Conservation (phyloP, 2,329 filamentous ascomycete genomes). For the Pseudocercospora musae region DNA sequence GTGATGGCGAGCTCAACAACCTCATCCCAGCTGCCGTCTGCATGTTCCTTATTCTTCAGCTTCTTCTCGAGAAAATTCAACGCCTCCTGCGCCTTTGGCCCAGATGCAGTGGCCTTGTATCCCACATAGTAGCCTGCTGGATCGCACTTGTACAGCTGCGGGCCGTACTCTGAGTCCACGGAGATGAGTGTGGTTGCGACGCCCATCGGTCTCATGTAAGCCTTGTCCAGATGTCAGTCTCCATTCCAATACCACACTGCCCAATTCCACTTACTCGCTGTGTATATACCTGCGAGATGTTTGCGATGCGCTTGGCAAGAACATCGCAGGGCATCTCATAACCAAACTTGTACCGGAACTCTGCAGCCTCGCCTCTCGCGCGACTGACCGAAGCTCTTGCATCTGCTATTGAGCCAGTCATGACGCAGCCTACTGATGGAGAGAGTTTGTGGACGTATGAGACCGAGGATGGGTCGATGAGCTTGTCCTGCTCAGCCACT, state of each 20-base stretch:
- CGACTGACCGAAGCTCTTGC: slow-evolving; percentile 89
- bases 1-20: slow-evolving; percentile 96
- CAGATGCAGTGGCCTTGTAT: slow-evolving; percentile 96
- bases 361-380: slow-evolving; percentile 90
- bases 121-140: slow-evolving; percentile 97
- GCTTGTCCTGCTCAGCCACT: slow-evolving; percentile 72
- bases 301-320: slow-evolving; percentile 91
- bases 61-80: slow-evolving; percentile 99
- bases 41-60: slow-evolving; percentile 96
- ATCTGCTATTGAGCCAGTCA: slow-evolving; percentile 98
- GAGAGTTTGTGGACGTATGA: slow-evolving; percentile 97
- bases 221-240: slow-evolving; percentile 51
- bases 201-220: slow-evolving; percentile 96
- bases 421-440: slow-evolving; percentile 92
- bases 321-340: slow-evolving; percentile 99
- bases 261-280: slow-evolving; percentile 66
- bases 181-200: slow-evolving; percentile 95
- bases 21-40: slow-evolving; percentile 91
- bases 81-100: slow-evolving; percentile 97
- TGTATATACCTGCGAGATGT: slow-evolving; percentile 99
- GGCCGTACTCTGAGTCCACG: slow-evolving; percentile 85
- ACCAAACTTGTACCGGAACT: slow-evolving; percentile 97
- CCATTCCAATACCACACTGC: background rate
- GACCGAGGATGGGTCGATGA: slow-evolving; percentile 95
- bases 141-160: slow-evolving; percentile 97